Conservation (phyloP, 73 alveolate species). For the Paramecium pentaurelia region DNA sequence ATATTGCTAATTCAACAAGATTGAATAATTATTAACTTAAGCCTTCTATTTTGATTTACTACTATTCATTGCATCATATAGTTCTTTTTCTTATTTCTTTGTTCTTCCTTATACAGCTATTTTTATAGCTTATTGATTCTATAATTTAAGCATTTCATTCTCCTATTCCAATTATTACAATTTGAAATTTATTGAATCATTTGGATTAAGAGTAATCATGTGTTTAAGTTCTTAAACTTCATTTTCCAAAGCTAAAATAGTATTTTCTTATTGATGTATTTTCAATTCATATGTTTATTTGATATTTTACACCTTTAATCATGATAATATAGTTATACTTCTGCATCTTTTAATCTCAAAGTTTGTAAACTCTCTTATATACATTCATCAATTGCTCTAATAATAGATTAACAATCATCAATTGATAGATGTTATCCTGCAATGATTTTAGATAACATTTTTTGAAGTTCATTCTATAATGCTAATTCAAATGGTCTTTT, state of each 20-base stretch:
- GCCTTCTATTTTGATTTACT: neutral
- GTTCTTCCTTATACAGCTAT: constrained; percentile 15
- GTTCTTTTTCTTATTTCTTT: constrained; percentile 33
- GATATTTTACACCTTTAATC: neutral
- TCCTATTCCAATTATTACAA: neutral
- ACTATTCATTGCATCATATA: neutral
- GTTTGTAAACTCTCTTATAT: neutral
- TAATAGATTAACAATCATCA: neutral
- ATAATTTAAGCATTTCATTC: constrained; percentile 31
- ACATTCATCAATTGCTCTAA: constrained; percentile 11
- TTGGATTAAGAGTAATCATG: neutral
- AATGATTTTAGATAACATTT: neutral
- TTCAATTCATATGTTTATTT: constrained; percentile 9
- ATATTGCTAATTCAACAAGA: neutral
- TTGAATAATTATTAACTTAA: constrained; percentile 42
- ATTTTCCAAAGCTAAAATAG: constrained; percentile 1
- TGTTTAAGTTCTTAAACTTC: constrained; percentile 25
- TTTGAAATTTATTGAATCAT: neutral
- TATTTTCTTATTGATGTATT: neutral
- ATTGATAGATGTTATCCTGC: neutral
- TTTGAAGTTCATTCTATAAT: constrained; percentile 32
- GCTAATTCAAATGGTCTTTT: neutral
- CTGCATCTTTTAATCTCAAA: neutral
- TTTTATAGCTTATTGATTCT: constrained; percentile 19
- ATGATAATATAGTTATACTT: neutral